Evolutionary conservation across 345 rosid species (phyloP).

Genomic region (Citrus reticulata): DNA sequence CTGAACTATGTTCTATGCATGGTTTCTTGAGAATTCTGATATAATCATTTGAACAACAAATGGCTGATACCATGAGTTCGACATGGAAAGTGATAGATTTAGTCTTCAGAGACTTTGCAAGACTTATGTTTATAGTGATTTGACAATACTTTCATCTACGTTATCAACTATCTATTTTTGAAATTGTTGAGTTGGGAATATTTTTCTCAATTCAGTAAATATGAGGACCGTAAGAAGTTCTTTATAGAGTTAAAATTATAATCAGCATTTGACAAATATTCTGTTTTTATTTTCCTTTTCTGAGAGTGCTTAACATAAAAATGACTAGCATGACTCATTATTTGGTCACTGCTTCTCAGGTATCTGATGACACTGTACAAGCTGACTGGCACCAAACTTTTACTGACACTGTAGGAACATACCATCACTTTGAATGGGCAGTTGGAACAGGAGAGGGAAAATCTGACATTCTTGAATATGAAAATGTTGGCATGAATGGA

Average conservation of each 20-base stretch:
- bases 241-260: not conserved
- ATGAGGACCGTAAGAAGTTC: not conserved
- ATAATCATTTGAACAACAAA: not conserved
- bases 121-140: not conserved
- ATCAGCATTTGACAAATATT: not conserved
- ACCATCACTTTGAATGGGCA: conserved; percentile 96
- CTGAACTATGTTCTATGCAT: not conserved
- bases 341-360: conserved; percentile 45
- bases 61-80: not conserved
- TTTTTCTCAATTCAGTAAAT: not conserved
- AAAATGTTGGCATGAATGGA: conserved; percentile 66
- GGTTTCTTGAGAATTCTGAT: not conserved
- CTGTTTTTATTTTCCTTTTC: not conserved
- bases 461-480: conserved; percentile 80
- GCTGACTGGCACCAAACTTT: conserved; percentile 85
- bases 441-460: conserved; percentile 89
- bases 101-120: not conserved
- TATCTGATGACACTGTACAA: conserved; percentile 63
- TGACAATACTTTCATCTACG: not conserved
- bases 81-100: not conserved
- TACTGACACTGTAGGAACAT: conserved; percentile 64
- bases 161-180: not conserved
- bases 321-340: not conserved
- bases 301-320: conserved; percentile 7
- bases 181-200: not conserved